These are phyloP conservation scores for Apiotrichum mycotoxinovorans DNA, from an alignment of 1,284 basidiomycete genomes.

Conservation along the genomic window DNA sequence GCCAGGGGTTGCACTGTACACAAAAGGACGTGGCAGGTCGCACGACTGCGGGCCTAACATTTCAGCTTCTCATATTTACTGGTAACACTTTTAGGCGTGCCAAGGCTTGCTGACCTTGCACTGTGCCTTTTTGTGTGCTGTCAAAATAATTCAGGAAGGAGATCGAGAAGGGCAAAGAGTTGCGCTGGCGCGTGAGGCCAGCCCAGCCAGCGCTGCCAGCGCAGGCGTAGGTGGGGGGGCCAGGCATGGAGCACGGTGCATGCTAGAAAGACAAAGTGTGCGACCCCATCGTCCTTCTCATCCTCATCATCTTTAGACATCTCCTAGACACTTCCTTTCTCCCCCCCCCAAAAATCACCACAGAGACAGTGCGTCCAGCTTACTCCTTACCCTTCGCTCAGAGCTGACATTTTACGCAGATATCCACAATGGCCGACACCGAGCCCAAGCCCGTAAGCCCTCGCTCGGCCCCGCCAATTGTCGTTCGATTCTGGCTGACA, in stretches of 20 bases:
- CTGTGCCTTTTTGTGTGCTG: too few relatives aligned
- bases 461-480: background rate
- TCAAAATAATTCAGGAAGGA: too few relatives aligned
- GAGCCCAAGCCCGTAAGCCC: slow-evolving; percentile 19
- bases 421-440: slow-evolving; percentile 21
- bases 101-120: too few relatives aligned
- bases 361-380: background rate
- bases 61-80: too few relatives aligned
- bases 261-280: background rate
- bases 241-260: too few relatives aligned
- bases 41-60: too few relatives aligned
- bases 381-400: background rate
- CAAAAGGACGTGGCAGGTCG: too few relatives aligned
- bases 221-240: too few relatives aligned
- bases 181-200: background rate
- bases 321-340: background rate
- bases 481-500: background rate
- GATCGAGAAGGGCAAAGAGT: background rate
- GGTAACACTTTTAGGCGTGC: too few relatives aligned
- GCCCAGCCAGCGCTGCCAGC: too few relatives aligned
- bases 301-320: background rate
- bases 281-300: background rate
- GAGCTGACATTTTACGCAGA: slow-evolving; percentile 5
- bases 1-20: too few relatives aligned
- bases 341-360: background rate